Base-by-base conservation (phyloP, 2,329 filamentous ascomycete genomes). In the Diaporthe vexans region DNA sequence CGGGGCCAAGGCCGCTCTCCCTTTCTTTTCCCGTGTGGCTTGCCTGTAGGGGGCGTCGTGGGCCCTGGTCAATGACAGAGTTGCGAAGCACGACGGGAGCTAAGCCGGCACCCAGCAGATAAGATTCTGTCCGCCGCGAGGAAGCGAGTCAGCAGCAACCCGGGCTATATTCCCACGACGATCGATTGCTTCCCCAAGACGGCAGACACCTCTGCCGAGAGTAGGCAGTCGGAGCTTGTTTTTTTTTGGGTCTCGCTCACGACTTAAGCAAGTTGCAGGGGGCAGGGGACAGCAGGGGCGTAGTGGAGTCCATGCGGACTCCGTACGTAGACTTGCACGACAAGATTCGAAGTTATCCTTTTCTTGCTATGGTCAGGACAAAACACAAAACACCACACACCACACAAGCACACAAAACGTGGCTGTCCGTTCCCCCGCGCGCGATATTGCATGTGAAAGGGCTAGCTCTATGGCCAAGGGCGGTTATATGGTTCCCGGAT, bases 51-150 rank as follows among this genome's bases (percentile, higher is more conserved):
- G 13, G 15, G 40, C 40, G 17, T 43, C 15, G 40, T 43, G 40
- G 15, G 40, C 33, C 61, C 63, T 19, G 21, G 46, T 52, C 46
- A 51, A 19, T 67, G 63, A 33, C 48, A 24, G 40, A 19, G 48
- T 52, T 51, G n/a, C n/a, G 48, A 46, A 40, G 24, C 24, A 52
- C 48, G 2, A 68, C 63, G 63, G 63, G 63, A 68, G 63, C 63
- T 68, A 68, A 54, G 46, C 19, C 48, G 63, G 63, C 48, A 68
- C 48, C n/a, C 63, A 54, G 63, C 63, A 68, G 63, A 54, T 24
- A 68, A 68, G 48, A 54, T 54, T 68, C 48, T 68, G 63, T 67
- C 63, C 63, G 48, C n/a, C 48, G 46, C 33, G 29, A 29, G 33
- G 8, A 26, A 8, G 29, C 63, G 63, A 68, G 48, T 68, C 48